Conservation (phyloP, 441 rosid species). For the Pelargonium citronellum region DNA sequence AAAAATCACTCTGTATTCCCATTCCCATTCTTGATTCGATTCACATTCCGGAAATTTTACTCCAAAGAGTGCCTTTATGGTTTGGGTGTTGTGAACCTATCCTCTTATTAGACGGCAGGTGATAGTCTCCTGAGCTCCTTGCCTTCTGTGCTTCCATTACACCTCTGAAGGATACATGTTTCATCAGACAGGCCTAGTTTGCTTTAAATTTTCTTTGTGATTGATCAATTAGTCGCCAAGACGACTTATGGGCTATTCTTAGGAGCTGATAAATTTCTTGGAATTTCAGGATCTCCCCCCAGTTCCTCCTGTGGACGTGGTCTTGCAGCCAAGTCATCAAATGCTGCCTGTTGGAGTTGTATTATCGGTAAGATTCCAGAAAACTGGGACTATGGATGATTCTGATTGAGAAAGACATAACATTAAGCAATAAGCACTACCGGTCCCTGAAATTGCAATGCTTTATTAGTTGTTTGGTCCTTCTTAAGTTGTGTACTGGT, state of each 20-base stretch:
- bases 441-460: not conserved
- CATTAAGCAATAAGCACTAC: not conserved
- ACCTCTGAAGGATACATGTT: slow-evolving; percentile 6
- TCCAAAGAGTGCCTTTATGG: not conserved
- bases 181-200: not conserved
- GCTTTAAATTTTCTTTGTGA: not conserved
- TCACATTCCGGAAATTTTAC: no score
- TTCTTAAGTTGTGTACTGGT: slow-evolving; percentile 10
- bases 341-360: slow-evolving; percentile 72
- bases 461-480: slow-evolving; percentile 13
- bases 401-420: not conserved
- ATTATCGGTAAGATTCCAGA: slow-evolving; percentile 52
- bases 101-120: not conserved
- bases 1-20: no score
- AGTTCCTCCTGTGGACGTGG: slow-evolving; percentile 62
- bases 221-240: not conserved
- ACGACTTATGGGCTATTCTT: not conserved
- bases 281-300: slow-evolving; percentile 66
- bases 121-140: not conserved
- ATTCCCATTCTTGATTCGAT: no score
- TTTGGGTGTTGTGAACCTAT: not conserved
- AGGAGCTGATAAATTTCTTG: not conserved
- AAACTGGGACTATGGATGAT: not conserved
- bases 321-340: slow-evolving; percentile 58
- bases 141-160: not conserved